These are phyloP conservation scores for Sarocladiaceae sp. DNA, from an alignment of 2,329 filamentous ascomycete genomes.

Conservation along the genomic window DNA sequence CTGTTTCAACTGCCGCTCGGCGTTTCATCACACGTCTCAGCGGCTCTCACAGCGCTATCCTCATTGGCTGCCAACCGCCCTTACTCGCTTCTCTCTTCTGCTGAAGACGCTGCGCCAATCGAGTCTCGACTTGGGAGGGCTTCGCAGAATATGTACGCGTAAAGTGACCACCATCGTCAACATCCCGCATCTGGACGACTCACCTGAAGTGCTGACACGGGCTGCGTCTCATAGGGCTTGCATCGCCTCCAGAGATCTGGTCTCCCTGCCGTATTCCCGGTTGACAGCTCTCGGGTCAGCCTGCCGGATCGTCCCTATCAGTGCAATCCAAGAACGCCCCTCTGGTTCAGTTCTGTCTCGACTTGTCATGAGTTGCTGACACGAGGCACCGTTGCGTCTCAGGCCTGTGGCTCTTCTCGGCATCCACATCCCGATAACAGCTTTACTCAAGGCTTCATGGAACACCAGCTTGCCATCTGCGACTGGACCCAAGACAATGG, in stretches of 20 bases:
- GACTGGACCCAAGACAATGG: too few relatives aligned
- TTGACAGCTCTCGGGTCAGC: not conserved
- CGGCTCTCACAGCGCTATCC: not conserved
- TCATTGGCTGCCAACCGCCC: conserved; percentile 3
- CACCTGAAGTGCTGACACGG: conserved; percentile 7
- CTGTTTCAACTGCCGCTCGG: conserved; percentile 6
- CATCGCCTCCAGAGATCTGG: too few relatives aligned
- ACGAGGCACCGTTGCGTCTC: not conserved
- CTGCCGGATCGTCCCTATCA: not conserved
- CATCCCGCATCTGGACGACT: too few relatives aligned
- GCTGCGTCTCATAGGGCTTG: not conserved
- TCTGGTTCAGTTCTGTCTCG: not conserved
- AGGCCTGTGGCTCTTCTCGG: not conserved
- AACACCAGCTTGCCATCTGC: too few relatives aligned
- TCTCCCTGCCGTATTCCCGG: too few relatives aligned
- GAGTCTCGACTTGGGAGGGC: too few relatives aligned
- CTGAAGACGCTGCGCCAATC: not conserved
- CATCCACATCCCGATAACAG: too few relatives aligned
- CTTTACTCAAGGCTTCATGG: too few relatives aligned
- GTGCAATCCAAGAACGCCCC: not conserved
- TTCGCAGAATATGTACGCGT: too few relatives aligned
- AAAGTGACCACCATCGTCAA: too few relatives aligned
- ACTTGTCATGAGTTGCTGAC: not conserved
- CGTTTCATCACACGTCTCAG: conserved; percentile 8
- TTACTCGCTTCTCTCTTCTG: not conserved